Conservation (phyloP, 306 rosid genomes). For the Mucuna pruriens region DNA sequence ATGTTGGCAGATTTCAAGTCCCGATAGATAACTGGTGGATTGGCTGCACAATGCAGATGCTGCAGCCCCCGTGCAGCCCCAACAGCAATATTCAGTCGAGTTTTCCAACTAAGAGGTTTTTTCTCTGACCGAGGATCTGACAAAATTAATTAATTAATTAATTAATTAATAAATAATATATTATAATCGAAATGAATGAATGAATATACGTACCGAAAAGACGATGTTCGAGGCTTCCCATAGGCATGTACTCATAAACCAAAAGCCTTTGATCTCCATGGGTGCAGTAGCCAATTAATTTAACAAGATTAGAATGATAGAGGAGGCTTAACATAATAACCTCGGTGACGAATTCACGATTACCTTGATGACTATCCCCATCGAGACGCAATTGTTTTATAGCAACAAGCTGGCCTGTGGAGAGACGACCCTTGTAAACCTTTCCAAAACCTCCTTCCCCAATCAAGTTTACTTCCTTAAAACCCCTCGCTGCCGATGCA, state of each 20-base stretch:
- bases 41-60: constrained; percentile 74
- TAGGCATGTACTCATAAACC: constrained; percentile 70
- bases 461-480: constrained; percentile 60
- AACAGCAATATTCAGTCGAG: constrained; percentile 69
- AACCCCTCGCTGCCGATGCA: constrained; percentile 15
- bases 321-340: constrained; percentile 83
- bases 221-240: constrained; percentile 80
- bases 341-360: constrained; percentile 80
- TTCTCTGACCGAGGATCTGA: constrained; percentile 29
- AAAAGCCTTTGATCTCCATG: constrained; percentile 86
- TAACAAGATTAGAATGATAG: constrained; percentile 81
- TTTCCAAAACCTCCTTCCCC: constrained; percentile 96
- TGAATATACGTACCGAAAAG: too few relatives aligned
- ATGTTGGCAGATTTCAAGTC: constrained; percentile 86
- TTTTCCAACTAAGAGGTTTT: constrained; percentile 58
- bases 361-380: constrained; percentile 70
- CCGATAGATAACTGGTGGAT: constrained; percentile 80
- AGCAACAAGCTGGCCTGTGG: constrained; percentile 74
- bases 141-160: neutral
- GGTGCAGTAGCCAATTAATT: constrained; percentile 80
- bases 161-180: too few relatives aligned
- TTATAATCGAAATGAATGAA: too few relatives aligned
- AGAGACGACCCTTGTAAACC: constrained; percentile 81
- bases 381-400: constrained; percentile 69
- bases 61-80: constrained; percentile 72